Conservation (phyloP, 2,329 filamentous ascomycete genomes). For the Colletotrichum tabaci region DNA sequence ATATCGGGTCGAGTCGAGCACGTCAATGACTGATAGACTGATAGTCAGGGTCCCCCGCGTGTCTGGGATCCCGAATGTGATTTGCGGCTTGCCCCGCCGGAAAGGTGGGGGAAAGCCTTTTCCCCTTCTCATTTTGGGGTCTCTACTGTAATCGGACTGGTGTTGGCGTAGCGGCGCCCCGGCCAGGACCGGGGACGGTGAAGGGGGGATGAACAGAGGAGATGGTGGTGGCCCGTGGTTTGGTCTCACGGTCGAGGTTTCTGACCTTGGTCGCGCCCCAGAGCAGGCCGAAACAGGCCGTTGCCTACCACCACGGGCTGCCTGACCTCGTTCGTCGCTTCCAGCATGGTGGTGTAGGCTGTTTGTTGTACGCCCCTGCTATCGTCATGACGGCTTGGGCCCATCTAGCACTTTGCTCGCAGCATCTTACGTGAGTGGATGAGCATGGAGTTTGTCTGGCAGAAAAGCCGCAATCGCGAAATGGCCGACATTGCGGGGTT, state of each 20-base stretch:
- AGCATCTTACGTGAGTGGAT: no score
- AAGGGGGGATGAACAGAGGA: background rate
- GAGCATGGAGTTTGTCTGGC: background rate
- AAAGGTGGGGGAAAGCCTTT: constrained; percentile 22
- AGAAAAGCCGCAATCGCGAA: background rate
- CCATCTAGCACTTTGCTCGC: background rate
- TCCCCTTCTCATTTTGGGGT: background rate
- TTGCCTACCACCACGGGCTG: background rate
- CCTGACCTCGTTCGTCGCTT: background rate
- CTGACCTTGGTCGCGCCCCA: background rate
- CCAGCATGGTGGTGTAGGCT: no score
- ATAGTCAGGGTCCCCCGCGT: constrained; percentile 27
- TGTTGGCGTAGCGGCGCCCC: background rate
- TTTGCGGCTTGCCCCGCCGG: constrained; percentile 36
- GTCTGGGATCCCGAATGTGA: constrained; percentile 22
- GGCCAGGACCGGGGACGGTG: constrained; percentile 1
- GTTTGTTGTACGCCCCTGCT: no score
- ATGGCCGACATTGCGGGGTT: background rate
- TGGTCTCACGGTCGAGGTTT: background rate
- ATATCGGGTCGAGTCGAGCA: constrained; percentile 29
- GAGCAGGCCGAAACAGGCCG: background rate
- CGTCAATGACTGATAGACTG: constrained; percentile 28
- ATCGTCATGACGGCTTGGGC: background rate
- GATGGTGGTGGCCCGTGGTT: background rate
- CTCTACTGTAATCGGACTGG: constrained; percentile 7